phyloP scores from a whole-genome alignment of 805 yeast genomes.

The Lipomyces lipofer region DNA sequence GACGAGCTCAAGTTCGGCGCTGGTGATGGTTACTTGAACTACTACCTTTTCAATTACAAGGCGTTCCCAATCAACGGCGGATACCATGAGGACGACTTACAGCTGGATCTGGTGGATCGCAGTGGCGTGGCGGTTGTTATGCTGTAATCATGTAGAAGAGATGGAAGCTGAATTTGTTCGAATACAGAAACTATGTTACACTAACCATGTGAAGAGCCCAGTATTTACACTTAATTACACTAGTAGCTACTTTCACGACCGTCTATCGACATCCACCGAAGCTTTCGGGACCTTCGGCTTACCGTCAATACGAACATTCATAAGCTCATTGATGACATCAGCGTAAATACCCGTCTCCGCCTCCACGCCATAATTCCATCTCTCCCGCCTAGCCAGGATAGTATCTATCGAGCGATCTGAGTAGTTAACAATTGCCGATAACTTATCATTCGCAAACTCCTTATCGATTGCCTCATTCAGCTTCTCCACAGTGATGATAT shows the following conservation, averaged over 20 bases:
- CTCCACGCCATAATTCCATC: neutral
- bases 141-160: constrained; percentile 45
- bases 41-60: constrained; percentile 86
- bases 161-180: too few relatives aligned
- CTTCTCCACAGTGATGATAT: neutral
- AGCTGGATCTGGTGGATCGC: constrained; percentile 52
- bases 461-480: neutral
- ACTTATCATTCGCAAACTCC: constrained; percentile 12
- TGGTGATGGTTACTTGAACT: constrained; percentile 91
- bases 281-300: too few relatives aligned
- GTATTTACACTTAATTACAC: too few relatives aligned
- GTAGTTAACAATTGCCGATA: neutral
- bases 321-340: neutral
- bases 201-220: neutral
- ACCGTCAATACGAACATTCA: too few relatives aligned
- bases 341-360: neutral
- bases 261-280: too few relatives aligned
- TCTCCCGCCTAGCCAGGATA: neutral
- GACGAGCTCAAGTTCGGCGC: constrained; percentile 83
- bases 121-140: constrained; percentile 92
- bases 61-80: constrained; percentile 85
- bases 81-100: constrained; percentile 55
- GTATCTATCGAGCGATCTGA: neutral
- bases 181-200: neutral
- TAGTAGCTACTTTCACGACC: too few relatives aligned